phyloP scores from a whole-genome alignment of 495 filamentous ascomycete species.

The Apodospora peruviana region DNA sequence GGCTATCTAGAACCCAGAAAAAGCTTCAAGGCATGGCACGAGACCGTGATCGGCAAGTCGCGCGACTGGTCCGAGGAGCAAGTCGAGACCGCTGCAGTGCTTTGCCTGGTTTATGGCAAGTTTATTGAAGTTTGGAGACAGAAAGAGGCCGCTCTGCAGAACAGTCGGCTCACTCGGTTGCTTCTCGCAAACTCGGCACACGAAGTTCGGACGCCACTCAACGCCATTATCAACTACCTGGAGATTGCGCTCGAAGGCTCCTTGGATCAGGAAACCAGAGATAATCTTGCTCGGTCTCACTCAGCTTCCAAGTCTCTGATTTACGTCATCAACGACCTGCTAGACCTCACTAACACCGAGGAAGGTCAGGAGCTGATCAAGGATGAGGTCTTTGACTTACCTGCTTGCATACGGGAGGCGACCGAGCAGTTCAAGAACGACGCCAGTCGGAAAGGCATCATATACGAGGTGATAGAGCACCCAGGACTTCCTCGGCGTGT shows the following conservation, averaged over 20 bases:
- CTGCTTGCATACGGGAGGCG: constrained; percentile 67
- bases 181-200: constrained; percentile 90
- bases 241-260: constrained; percentile 88
- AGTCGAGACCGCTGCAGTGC: constrained; percentile 79
- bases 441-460: constrained; percentile 67
- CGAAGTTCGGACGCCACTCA: constrained; percentile 88
- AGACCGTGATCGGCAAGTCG: constrained; percentile 69
- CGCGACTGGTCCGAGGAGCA: constrained; percentile 71
- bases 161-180: constrained; percentile 71
- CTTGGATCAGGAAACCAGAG: constrained; percentile 77
- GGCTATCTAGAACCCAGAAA: constrained; percentile 69
- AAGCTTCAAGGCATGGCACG: constrained; percentile 72
- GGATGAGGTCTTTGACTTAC: constrained; percentile 74
- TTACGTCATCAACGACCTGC: constrained; percentile 91
- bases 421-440: constrained; percentile 68
- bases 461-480: constrained; percentile 60
- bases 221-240: constrained; percentile 94
- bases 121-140: constrained; percentile 90
- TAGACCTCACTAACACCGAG: constrained; percentile 88
- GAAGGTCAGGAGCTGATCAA: constrained; percentile 75
- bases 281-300: constrained; percentile 81
- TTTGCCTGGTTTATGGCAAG: constrained; percentile 79
- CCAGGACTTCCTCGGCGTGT: constrained; percentile 67
- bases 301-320: constrained; percentile 95
- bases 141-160: constrained; percentile 81